Evolutionary conservation across 148 eudicot species (phyloP), one percentile per base, ranked within the genome.

Genomic region (Rhododendron kiyosumense): DNA sequence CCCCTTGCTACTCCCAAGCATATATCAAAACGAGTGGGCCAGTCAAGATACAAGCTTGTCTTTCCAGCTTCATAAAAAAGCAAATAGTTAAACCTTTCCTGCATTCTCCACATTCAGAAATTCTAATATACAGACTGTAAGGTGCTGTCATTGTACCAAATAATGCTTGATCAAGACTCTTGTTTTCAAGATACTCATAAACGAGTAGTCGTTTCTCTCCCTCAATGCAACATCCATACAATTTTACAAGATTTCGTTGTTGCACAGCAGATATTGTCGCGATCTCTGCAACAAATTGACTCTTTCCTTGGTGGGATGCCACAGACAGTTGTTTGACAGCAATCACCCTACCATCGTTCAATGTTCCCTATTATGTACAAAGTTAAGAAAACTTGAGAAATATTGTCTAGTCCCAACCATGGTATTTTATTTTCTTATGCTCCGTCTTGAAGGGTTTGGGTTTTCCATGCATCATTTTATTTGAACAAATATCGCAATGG

Each of bases 321-420:
- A 95, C 91, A 17, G 98, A 94, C 26, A 96, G 84, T 89, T 90
- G 96, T 85, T 96, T 96, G n/a, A 95, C 99, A 63, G 99, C 99
- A 81, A 95, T 91, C 61, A 88, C 87, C 91, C 95, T 91, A 46
- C 94, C 95, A 88, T 94, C 99, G 75, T 52, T 89, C 7, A 96
- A 91, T 34, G 87, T 92, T 86, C 99, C 99, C 98, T 96, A 86
- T 81, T 84, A 59, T 15, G 36, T 34, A 49, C 38, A 77, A 32
- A 48, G 69, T 34, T 43, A 34, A 22, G 43, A 61, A 38, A 65
- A 65, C n/a, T 30, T 28, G 63, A 46, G 22, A 83, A 28, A 69
- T 28, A 26, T 65, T 82, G 54, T 63, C 34, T 65, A 24, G 49
- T 63, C 69, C 51, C 65, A 48, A 54, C 48, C 45, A 7, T 1